A percentile compares a stretch with the other conserved stretches of the same genome.
These are phyloP conservation scores for Raffaelea deltoideospora DNA, from an alignment of 2,329 filamentous ascomycete genomes.

Conservation along the genomic window DNA sequence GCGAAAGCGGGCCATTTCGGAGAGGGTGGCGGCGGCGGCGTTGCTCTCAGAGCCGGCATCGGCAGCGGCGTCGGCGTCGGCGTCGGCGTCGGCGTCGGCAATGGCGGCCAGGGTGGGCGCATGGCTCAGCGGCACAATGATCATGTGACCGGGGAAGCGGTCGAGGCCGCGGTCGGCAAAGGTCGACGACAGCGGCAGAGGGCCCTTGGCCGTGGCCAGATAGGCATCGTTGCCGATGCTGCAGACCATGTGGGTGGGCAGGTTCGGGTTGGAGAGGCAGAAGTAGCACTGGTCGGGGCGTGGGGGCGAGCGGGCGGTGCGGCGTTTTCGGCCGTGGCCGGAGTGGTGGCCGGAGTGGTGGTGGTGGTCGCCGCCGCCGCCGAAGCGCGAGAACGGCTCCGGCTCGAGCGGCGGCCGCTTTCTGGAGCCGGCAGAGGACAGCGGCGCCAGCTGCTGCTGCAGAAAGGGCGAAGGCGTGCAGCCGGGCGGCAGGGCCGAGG, in stretches of 20 bases:
- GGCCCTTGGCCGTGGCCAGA: conserved; percentile 82
- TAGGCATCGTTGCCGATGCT: conserved; percentile 81
- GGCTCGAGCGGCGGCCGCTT: conserved; percentile 42
- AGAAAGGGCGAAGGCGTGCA: conserved; percentile 64
- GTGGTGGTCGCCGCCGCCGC: too few relatives aligned
- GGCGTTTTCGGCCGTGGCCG: conserved; percentile 28
- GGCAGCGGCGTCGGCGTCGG: conserved; percentile 43
- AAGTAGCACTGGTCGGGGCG: conserved; percentile 83
- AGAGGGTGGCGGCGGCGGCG: conserved; percentile 45
- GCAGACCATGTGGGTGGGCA: conserved; percentile 76
- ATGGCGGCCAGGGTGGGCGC: conserved; percentile 51
- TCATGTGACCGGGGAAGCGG: conserved; percentile 73
- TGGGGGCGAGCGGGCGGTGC: conserved; percentile 32
- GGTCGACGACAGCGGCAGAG: conserved; percentile 56
- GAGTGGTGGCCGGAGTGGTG: conserved; percentile 28
- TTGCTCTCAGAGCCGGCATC: conserved; percentile 38
- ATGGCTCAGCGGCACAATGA: conserved; percentile 82
- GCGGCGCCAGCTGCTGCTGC: not conserved
- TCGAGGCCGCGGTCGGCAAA: conserved; percentile 49
- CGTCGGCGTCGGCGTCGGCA: conserved; percentile 35
- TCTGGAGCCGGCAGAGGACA: conserved; percentile 16
- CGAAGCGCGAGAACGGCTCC: conserved; percentile 38
- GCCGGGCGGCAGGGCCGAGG: conserved; percentile 48
- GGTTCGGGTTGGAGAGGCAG: conserved; percentile 74
- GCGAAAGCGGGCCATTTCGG: conserved; percentile 75